Evolutionary conservation across 352 stramenopile genomes (phyloP).

Genomic region (Phytophthora megakarya): DNA sequence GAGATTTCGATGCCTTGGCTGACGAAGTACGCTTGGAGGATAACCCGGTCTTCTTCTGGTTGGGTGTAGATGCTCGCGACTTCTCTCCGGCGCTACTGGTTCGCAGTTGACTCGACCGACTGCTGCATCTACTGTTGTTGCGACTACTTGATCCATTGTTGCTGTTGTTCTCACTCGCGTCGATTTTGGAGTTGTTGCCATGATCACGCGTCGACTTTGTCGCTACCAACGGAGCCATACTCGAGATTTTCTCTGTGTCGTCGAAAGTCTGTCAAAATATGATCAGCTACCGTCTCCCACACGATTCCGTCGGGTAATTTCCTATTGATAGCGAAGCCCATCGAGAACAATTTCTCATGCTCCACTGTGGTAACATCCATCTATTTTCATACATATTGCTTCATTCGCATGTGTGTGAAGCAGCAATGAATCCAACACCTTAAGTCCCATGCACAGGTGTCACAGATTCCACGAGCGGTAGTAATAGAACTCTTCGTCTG

Average conservation of each 20-base stretch:
- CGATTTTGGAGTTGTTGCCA: conserved; percentile 27
- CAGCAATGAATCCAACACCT: not conserved
- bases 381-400: conserved; percentile 17
- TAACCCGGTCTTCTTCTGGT: conserved; percentile 21
- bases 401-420: conserved; percentile 1
- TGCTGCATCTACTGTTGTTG: conserved; percentile 16
- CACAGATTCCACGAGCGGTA: conserved; percentile 72
- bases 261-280: conserved; percentile 7
- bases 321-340: conserved; percentile 29
- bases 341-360: conserved; percentile 7
- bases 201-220: conserved; percentile 7
- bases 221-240: conserved; percentile 28
- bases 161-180: conserved; percentile 18
- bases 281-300: no score
- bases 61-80: conserved; percentile 14
- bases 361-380: conserved; percentile 18
- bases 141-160: conserved; percentile 8
- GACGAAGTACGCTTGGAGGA: conserved; percentile 16
- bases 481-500: conserved; percentile 78
- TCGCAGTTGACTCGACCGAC: conserved; percentile 22
- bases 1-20: conserved; percentile 12
- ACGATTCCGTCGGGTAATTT: not conserved
- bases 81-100: conserved; percentile 21
- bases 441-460: conserved; percentile 5
- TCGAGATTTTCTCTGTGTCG: not conserved